phyloP scores from a whole-genome alignment of 164 flowering plant genomes.

The Platanus orientalis region DNA sequence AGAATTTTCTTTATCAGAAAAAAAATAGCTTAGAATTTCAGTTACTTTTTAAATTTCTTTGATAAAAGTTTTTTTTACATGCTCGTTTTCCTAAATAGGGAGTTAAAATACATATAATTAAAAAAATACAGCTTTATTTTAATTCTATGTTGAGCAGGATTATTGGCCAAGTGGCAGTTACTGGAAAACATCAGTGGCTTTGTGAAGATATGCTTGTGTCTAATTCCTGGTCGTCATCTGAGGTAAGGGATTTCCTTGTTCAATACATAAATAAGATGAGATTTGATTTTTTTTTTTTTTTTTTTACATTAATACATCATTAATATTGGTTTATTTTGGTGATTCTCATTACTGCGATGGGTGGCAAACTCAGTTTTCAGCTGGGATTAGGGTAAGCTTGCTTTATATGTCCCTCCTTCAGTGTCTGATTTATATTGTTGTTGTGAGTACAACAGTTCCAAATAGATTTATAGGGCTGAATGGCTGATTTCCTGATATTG shows the following conservation, averaged over 20 bases:
- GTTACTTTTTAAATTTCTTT: too few species aligned
- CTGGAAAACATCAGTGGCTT: slow-evolving; percentile 70
- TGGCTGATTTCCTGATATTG: background rate
- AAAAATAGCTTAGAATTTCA: too few species aligned
- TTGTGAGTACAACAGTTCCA: too few species aligned
- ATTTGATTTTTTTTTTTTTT: too few species aligned
- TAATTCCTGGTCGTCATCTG: slow-evolving; percentile 32
- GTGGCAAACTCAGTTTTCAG: slow-evolving; percentile 62
- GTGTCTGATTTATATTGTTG: background rate
- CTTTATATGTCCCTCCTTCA: background rate
- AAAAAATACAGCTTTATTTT: background rate
- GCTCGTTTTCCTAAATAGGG: background rate
- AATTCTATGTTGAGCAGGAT: slow-evolving; percentile 40
- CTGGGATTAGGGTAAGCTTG: slow-evolving; percentile 63
- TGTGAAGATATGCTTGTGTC: slow-evolving; percentile 34
- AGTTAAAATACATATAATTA: too few species aligned
- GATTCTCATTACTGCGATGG: slow-evolving; percentile 43
- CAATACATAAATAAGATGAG: background rate
- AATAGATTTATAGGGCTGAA: too few species aligned
- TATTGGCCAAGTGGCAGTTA: slow-evolving; percentile 72
- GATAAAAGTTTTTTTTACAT: background rate
- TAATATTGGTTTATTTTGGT: background rate
- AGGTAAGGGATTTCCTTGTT: slow-evolving; percentile 36
- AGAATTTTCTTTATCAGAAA: too few species aligned
- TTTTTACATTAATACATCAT: background rate